These are phyloP conservation scores for Melaleuca alternifolia DNA, from an alignment of 345 rosid species.

Conservation along the genomic window DNA sequence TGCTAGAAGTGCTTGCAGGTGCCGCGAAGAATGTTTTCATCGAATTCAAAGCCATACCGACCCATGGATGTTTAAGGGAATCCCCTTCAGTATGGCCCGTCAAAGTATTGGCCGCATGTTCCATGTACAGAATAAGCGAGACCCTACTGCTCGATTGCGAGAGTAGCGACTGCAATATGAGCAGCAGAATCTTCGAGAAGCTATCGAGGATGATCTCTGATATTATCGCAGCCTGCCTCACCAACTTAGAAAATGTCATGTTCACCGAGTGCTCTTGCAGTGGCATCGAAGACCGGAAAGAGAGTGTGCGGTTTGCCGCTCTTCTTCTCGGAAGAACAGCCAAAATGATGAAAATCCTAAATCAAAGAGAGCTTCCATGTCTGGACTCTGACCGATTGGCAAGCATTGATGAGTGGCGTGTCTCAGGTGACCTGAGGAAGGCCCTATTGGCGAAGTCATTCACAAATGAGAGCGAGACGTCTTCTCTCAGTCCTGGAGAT, in stretches of 20 bases:
- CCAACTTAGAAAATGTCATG: slow-evolving; percentile 43
- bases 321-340: slow-evolving; percentile 52
- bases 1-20: slow-evolving; percentile 39
- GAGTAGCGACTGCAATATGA: slow-evolving; percentile 7
- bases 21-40: slow-evolving; percentile 32
- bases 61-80: slow-evolving; percentile 23
- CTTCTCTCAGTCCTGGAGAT: background rate
- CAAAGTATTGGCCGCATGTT: slow-evolving; percentile 58
- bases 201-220: slow-evolving; percentile 45
- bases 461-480: background rate
- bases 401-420: slow-evolving; percentile 58
- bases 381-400: slow-evolving; percentile 33
- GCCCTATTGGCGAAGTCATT: background rate
- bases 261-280: slow-evolving; percentile 41
- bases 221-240: slow-evolving; percentile 67
- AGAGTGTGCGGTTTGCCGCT: slow-evolving; percentile 39
- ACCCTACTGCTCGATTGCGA: slow-evolving; percentile 33
- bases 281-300: slow-evolving; percentile 46
- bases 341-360: slow-evolving; percentile 41
- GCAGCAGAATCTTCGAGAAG: slow-evolving; percentile 28
- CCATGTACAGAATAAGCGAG: slow-evolving; percentile 67
- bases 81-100: slow-evolving; percentile 63
- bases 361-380: slow-evolving; percentile 21
- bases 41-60: slow-evolving; percentile 24
- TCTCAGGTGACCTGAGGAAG: slow-evolving; percentile 12